Conservation (phyloP, 2,329 filamentous ascomycete genomes). For the Cordyceps fumosorosea region DNA sequence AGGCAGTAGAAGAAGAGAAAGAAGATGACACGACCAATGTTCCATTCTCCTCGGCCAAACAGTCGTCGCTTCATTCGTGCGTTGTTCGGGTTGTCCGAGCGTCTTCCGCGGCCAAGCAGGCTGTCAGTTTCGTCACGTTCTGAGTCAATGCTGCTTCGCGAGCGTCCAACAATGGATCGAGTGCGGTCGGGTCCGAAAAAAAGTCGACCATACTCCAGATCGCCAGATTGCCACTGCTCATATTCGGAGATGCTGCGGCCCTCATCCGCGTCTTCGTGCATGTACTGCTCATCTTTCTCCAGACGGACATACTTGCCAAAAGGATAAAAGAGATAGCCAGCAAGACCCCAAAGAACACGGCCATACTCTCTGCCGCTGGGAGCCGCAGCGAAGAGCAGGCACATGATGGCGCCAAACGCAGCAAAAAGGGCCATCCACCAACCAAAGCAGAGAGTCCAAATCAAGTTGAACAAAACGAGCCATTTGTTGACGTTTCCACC, state of each 20-base stretch:
- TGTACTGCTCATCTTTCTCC: constrained; percentile 87
- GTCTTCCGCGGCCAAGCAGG: constrained; percentile 60
- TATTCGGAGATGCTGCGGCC: constrained; percentile 97
- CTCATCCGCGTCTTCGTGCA: constrained; percentile 91
- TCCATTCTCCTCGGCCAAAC: constrained; percentile 96
- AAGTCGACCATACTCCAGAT: constrained; percentile 88
- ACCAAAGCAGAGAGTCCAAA: constrained; percentile 88
- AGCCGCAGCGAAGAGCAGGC: constrained; percentile 71
- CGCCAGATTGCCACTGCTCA: constrained; percentile 97
- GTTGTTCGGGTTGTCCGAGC: constrained; percentile 39
- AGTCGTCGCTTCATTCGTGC: constrained; percentile 66
- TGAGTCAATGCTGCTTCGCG: constrained; percentile 84
- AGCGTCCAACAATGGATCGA: constrained; percentile 77
- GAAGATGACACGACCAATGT: constrained; percentile 87
- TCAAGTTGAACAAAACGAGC: constrained; percentile 79
- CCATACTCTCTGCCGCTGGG: constrained; percentile 83
- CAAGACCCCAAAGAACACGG: constrained; percentile 73
- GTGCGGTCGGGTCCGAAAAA: constrained; percentile 84
- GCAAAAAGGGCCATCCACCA: constrained; percentile 89
- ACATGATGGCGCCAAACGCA: constrained; percentile 66
- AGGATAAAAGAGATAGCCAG: constrained; percentile 85
- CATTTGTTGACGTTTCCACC: constrained; percentile 79
- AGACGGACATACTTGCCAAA: constrained; percentile 95
- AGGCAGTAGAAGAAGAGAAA: constrained; percentile 94
- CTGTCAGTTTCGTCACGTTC: constrained; percentile 79